These are phyloP conservation scores for Quercus alba DNA, from an alignment of 306 rosid species.

Conservation along the genomic window DNA sequence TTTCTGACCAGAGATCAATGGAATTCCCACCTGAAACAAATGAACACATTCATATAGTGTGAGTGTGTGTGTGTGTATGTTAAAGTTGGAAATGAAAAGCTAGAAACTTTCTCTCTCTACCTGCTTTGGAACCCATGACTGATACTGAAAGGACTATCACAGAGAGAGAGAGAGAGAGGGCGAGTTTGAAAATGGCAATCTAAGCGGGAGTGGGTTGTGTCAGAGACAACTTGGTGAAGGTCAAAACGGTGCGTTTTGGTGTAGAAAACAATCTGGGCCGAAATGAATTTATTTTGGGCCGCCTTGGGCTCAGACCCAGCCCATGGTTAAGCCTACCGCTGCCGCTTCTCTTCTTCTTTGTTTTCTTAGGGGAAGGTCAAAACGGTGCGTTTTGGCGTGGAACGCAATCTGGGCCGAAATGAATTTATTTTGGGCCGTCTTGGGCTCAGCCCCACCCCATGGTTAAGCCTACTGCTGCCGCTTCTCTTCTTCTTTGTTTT, in stretches of 20 bases:
- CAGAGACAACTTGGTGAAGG: too few relatives aligned
- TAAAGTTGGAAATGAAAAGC: background rate
- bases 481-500: too few relatives aligned
- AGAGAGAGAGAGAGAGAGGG: conserved; percentile 11
- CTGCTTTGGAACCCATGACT: conserved; percentile 38
- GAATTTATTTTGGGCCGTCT: too few relatives aligned
- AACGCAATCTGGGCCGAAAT: too few relatives aligned
- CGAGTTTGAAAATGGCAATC: conserved; percentile 12
- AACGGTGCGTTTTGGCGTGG: too few relatives aligned
- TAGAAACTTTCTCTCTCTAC: conserved; percentile 7
- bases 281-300: background rate
- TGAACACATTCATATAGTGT: background rate
- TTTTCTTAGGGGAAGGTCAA: too few relatives aligned
- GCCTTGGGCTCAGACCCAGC: background rate
- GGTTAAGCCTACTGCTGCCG: too few relatives aligned
- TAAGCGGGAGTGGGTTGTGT: conserved; percentile 21
- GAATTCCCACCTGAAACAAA: conserved; percentile 23
- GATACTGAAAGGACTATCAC: background rate
- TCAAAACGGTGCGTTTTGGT: background rate
- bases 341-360: too few relatives aligned
- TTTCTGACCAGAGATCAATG: conserved; percentile 57
- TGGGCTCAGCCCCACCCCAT: too few relatives aligned
- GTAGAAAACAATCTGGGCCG: background rate
- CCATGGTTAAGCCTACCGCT: background rate
- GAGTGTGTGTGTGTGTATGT: background rate